Evolutionary conservation across 257 asterid species (phyloP), one percentile per base, ranked within the genome.

Genomic region (Capsicum baccatum): DNA sequence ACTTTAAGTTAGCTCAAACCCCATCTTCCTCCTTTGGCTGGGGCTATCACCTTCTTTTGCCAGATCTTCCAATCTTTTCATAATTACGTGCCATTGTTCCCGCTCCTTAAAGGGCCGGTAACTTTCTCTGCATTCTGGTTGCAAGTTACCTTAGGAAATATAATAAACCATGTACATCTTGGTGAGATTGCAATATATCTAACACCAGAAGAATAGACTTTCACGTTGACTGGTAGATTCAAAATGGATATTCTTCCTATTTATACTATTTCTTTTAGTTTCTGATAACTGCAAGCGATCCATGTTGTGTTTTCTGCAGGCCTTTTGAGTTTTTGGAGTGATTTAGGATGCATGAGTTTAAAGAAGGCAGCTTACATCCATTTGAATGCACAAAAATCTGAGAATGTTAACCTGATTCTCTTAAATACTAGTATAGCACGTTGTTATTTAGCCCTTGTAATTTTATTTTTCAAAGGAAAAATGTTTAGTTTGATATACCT

Each of bases 371-470:
- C 81, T 85, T 94, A 81, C 98, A 95, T 88, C 99, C 98, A 71
- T 93, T 97, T 71, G 99, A 97, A 92, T 97, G 99, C 91, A 91
- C 97, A 8, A 99, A 97, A 86, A 95, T 94, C 92, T 96, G 87
- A 91, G 55, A 44, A 62, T 47, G 39, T 59, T 57, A 47, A 17
- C 12, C 17, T 17, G 56, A 39, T 80, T 19, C 35, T 80, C 71
- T 59, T 80, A 54, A 50, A 76, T 50, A 66, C 48, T 78, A 64
- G 82, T 78, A 78, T 14, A 26, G 8, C 59, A 54, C 39, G 5
- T 78, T 54, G n/a, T 54, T 12, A 54, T 76, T 48, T 54, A 21
- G 52, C 50, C 26, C 16, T 55, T 54, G 62, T 16, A 76, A 8
- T 60, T 64, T 69, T 39, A 8, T 39, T 42, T 69, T 39, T 2